Base-by-base conservation (phyloP, 805 yeast species). In the Lipomyces lipofer region DNA sequence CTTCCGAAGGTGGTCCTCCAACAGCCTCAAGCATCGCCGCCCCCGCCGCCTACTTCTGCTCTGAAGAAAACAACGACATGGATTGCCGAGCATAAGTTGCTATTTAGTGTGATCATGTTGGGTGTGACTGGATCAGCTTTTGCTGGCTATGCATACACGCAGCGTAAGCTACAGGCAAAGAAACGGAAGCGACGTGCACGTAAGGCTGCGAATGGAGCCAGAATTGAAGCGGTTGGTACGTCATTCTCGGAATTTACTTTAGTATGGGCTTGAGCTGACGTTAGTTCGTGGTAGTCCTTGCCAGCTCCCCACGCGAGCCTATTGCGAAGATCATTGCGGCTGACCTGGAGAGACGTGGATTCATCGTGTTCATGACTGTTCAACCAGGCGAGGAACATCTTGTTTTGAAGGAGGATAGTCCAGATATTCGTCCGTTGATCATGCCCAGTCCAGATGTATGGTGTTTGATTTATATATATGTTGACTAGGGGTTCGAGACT, bases 231-330 rank as follows among this genome's bases (percentile, higher is more conserved):
- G 7, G 80, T 88, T 27, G 63, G 63, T 59, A 51, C 13, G 59
- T 46, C 5, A n/a, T n/a, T n/a, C n/a, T n/a, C n/a, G n/a, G 22
- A 9, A 6, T 24, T 28, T 21, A 29, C 36, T 27, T 1, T 15
- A 5, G 19, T 12, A 13, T 32, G 22, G 22, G 2, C 21, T 33
- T 27, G 33, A 17, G 22, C 13, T 19, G 25, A 10, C 15, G 9
- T 13, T 46, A 38, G 17, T 28, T 4, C 13, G 15, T 17, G 12
- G 30, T 43, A 2, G 72, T 89, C 19, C 72, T 88, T 3, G 77
- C 88, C 3, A 95, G 95, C 1, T 83, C 89, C 1, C 90, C 91
- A 1, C 75, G 81, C 2, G 92, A 86, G 58, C 88, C 89, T 0
- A 71, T 87, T 52, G 82, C 88, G 0, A 76, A 87, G 53, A 75